These are phyloP conservation scores for Thielaviopsis punctulata DNA, from an alignment of 2,329 filamentous ascomycete species.

Conservation along the genomic window DNA sequence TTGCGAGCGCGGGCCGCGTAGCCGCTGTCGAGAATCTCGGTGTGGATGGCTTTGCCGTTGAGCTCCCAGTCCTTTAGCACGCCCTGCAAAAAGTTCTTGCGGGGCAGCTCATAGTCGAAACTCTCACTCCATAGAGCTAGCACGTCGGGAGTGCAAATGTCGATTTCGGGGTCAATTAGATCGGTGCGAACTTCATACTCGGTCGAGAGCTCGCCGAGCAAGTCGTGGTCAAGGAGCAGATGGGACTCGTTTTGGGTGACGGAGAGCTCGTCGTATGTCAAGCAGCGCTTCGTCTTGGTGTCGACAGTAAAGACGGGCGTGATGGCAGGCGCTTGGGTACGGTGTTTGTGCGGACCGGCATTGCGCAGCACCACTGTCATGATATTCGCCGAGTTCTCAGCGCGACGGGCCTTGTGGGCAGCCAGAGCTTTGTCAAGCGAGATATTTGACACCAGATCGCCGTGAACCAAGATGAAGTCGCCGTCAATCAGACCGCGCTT, in stretches of 20 bases:
- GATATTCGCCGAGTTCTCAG: constrained; percentile 80
- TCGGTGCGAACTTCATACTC: constrained; percentile 76
- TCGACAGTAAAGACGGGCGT: constrained; percentile 80
- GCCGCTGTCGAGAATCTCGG: constrained; percentile 64
- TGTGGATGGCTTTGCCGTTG: constrained; percentile 92
- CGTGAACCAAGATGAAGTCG: constrained; percentile 85
- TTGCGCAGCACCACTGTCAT: constrained; percentile 91
- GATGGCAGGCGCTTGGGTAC: constrained; percentile 58
- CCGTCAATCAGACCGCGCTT: constrained; percentile 67
- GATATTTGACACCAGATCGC: constrained; percentile 81
- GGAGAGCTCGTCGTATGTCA: constrained; percentile 88
- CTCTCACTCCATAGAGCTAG: constrained; percentile 92
- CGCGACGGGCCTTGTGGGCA: constrained; percentile 62
- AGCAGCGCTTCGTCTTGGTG: constrained; percentile 57
- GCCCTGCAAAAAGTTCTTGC: constrained; percentile 76
- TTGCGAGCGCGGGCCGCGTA: constrained; percentile 80
- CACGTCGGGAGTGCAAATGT: constrained; percentile 94
- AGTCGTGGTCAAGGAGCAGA: constrained; percentile 57
- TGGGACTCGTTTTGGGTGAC: constrained; percentile 47
- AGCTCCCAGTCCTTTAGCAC: constrained; percentile 93
- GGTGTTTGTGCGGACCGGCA: constrained; percentile 51
- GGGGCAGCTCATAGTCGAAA: constrained; percentile 85
- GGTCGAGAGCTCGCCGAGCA: constrained; percentile 50
- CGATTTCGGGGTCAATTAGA: constrained; percentile 83
- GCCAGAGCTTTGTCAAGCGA: constrained; percentile 64